Conservation (phyloP, 225 moss, liverwort and hornwort genomes). For the Ulota crispa region DNA sequence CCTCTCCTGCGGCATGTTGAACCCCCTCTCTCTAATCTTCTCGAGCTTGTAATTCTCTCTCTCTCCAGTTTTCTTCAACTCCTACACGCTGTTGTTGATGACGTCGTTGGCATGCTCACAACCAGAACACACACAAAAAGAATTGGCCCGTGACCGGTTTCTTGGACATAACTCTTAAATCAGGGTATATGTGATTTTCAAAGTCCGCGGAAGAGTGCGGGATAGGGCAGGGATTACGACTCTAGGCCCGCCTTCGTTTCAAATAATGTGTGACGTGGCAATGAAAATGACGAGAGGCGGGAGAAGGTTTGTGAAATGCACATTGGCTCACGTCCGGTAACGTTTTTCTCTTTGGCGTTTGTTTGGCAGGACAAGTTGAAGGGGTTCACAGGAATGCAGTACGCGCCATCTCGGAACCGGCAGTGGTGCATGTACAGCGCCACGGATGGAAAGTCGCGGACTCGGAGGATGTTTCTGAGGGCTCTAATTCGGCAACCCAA, state of each 20-base stretch:
- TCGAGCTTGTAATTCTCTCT: slow-evolving; percentile 70
- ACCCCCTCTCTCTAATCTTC: slow-evolving; percentile 85
- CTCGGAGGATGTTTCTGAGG: slow-evolving; percentile 73
- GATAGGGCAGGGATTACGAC: not conserved
- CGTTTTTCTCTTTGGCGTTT: not conserved
- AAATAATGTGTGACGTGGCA: not conserved
- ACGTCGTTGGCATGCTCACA: not conserved
- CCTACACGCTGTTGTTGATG: not conserved
- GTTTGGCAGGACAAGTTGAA: slow-evolving; percentile 77
- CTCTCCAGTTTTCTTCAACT: not conserved
- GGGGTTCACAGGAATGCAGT: slow-evolving; percentile 71
- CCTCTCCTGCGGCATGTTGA: slow-evolving; percentile 95
- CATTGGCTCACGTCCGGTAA: not conserved
- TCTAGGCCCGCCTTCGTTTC: no score
- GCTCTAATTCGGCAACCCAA: slow-evolving; percentile 77
- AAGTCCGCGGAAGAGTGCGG: not conserved
- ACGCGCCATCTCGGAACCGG: slow-evolving; percentile 88
- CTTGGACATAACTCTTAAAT: not conserved
- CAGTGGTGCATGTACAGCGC: slow-evolving; percentile 93
- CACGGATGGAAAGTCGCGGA: slow-evolving; percentile 61
- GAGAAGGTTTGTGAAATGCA: not conserved
- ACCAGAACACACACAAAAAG: no score
- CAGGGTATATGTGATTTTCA: not conserved
- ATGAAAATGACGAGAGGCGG: not conserved
- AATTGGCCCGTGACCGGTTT: not conserved